Conservation (phyloP, 768 basidiomycete genomes). For the Mycena filopes region DNA sequence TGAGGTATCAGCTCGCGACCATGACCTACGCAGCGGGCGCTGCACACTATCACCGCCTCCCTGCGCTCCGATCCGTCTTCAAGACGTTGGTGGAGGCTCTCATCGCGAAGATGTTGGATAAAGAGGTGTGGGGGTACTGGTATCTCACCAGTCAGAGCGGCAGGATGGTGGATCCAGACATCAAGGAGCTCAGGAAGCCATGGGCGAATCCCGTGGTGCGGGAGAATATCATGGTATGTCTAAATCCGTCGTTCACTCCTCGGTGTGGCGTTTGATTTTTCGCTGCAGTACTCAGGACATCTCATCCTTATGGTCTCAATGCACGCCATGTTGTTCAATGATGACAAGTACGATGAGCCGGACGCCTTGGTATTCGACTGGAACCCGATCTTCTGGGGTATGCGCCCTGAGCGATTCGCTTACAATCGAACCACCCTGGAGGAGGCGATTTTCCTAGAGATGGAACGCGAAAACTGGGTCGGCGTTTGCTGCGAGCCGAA, state of each 20-base stretch:
- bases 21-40: slow-evolving; percentile 23
- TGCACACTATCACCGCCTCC: slow-evolving; percentile 28
- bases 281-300: slow-evolving; percentile 25
- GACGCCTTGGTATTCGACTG: slow-evolving; percentile 28
- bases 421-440: slow-evolving; percentile 27
- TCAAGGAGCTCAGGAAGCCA: slow-evolving; percentile 26
- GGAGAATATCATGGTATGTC: slow-evolving; percentile 28
- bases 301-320: slow-evolving; percentile 28
- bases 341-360: slow-evolving; percentile 30
- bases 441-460: slow-evolving; percentile 23
- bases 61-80: slow-evolving; percentile 27
- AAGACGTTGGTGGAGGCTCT: slow-evolving; percentile 13
- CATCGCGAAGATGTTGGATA: slow-evolving; percentile 24
- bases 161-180: slow-evolving; percentile 13
- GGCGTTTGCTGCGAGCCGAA: slow-evolving; percentile 31
- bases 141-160: slow-evolving; percentile 29
- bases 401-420: slow-evolving; percentile 22
- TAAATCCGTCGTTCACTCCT: too few species aligned
- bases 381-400: slow-evolving; percentile 30
- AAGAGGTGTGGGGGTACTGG: slow-evolving; percentile 28
- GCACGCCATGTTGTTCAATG: slow-evolving; percentile 28
- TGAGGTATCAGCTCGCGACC: slow-evolving; percentile 25
- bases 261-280: background rate
- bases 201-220: slow-evolving; percentile 16
- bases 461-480: slow-evolving; percentile 29